Evolutionary conservation across 768 basidiomycete genomes (phyloP).

Genomic region (Macrocybe gigantea): DNA sequence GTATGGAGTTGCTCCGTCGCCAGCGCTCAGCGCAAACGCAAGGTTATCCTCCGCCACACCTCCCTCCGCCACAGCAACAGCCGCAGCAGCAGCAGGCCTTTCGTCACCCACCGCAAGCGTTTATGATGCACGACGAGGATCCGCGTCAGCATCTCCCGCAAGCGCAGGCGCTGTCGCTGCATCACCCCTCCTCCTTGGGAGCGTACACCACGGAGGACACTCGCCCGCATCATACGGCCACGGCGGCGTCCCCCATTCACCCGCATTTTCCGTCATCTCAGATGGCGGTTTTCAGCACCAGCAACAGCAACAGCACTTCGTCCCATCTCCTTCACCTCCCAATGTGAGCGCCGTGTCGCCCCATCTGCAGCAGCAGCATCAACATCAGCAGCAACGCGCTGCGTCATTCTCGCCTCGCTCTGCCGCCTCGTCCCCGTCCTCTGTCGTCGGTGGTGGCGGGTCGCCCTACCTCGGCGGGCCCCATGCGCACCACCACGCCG

Average conservation of each 20-base stretch:
- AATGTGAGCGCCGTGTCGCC: conserved; percentile 9
- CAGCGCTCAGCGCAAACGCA: no score
- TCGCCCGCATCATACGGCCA: no score
- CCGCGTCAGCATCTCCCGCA: conserved; percentile 4
- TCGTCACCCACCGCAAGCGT: no score
- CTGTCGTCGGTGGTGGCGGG: background rate
- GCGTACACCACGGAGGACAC: no score
- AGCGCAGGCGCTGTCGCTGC: background rate
- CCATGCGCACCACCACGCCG: no score
- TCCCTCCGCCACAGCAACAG: conserved; percentile 18
- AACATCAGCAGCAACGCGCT: conserved; percentile 14
- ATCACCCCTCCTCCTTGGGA: no score
- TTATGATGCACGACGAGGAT: conserved; percentile 4
- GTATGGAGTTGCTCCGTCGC: no score
- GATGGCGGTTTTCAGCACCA: conserved; percentile 16
- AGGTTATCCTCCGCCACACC: no score
- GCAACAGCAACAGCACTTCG: conserved; percentile 18
- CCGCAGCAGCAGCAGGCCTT: conserved; percentile 12
- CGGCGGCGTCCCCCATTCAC: no score
- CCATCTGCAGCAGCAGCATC: conserved; percentile 13
- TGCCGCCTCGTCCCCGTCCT: conserved; percentile 6
- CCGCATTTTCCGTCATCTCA: no score
- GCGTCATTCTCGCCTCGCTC: conserved; percentile 12
- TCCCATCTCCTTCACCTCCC: conserved; percentile 2
- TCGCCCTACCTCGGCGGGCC: no score